These are phyloP conservation scores for Mycosarcoma mackinlayi DNA, from an alignment of 1,284 basidiomycete genomes.

Conservation along the genomic window DNA sequence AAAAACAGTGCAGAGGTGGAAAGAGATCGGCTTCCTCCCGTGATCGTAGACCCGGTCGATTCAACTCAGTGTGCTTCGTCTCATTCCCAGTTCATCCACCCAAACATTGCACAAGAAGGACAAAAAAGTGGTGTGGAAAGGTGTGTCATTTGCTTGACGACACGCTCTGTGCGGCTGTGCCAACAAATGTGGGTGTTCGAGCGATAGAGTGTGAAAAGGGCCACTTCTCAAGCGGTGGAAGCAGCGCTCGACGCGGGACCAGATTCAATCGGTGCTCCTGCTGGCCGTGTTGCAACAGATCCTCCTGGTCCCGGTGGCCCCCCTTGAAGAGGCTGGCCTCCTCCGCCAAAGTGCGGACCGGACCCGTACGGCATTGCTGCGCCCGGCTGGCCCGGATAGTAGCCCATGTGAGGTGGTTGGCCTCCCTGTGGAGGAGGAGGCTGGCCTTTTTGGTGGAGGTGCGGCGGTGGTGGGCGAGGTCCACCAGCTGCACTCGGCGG, in stretches of 20 bases:
- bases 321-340: conserved; percentile 11
- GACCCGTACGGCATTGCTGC: conserved; percentile 22
- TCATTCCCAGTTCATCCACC: not conserved
- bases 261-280: conserved; percentile 10
- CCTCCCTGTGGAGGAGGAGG: conserved; percentile 19
- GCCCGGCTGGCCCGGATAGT: conserved; percentile 24
- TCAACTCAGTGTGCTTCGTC: not conserved
- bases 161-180: not conserved
- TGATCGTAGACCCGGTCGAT: not conserved
- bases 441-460: conserved; percentile 35
- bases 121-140: not conserved
- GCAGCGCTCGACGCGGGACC: conserved; percentile 35
- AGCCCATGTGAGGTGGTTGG: conserved; percentile 39
- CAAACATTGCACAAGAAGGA: no score
- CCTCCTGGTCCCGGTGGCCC: conserved; percentile 19
- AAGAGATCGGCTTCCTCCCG: conserved; percentile 24
- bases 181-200: not conserved
- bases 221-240: conserved; percentile 23
- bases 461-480: conserved; percentile 44
- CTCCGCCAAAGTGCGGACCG: conserved; percentile 28
- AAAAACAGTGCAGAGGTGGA: conserved; percentile 33
- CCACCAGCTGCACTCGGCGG: conserved; percentile 35
- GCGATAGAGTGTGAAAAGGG: not conserved
- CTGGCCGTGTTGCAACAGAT: conserved; percentile 12
- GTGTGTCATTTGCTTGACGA: conserved; percentile 2